Evolutionary conservation across 2,329 filamentous ascomycete genomes (phyloP), one percentile per base, ranked within the genome.

Genomic region (Aspergillus awamori): DNA sequence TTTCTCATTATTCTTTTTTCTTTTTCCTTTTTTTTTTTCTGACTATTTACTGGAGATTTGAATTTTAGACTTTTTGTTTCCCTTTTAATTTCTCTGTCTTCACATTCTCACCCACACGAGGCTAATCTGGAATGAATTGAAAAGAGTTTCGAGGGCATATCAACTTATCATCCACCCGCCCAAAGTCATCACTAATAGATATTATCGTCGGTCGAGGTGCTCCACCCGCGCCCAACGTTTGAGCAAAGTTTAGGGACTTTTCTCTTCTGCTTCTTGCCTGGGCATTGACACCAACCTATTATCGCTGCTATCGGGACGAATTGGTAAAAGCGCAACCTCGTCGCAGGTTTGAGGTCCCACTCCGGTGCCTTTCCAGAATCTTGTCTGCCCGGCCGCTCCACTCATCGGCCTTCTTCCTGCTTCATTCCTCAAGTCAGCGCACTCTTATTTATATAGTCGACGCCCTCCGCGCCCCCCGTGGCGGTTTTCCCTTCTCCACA

Each of bases 401-500:
- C 36, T 61, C 45, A 24, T 15, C 24, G 22, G 22, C 20, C 26
- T 15, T 30, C 30, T 36, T 36, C 33, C 33, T 36, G 33, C 33
- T 36, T 36, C 33, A 36, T 6, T 36, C 24, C 45, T 49, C 45
- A 49, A 49, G 45, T 49, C 45, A 26, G 45, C 26, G 7, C 45
- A 28, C 45, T 60, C 59, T 59, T 55, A 64, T 65, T 63, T 67
- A 65, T 66, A 66, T 63, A 61, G 53, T 57, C 38, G 49, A 20
- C 41, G 24, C 17, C 59, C 59, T 63, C 64, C 60, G 57, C 60
- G 57, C 62, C 58, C 63, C 60, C 63, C 60, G 63, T 64, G 58
- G 60, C 65, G 59, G 56, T 62, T 67, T 66, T 64, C 53, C 60
- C 57, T 65, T 64, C 68, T 67, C 67, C 70, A 72, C 68, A 66